Evolutionary conservation across 1,139 yeast species (phyloP).

Genomic region (Nakaseomyces glabratus): DNA sequence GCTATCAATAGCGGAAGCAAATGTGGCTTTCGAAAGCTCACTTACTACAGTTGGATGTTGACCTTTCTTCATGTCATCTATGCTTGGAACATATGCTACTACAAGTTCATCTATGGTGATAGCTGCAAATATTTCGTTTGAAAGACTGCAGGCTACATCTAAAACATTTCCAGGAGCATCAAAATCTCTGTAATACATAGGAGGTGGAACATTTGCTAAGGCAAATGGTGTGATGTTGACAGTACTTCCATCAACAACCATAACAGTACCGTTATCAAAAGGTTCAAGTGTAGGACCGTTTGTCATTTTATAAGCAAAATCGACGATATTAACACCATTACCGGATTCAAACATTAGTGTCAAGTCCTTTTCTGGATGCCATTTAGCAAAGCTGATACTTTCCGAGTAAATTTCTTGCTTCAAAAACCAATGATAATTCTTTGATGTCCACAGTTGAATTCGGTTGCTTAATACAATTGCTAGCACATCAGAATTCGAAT

Average conservation of each 20-base stretch:
- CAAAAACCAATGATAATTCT: constrained; percentile 92
- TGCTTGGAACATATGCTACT: constrained; percentile 36
- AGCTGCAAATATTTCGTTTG: constrained; percentile 54
- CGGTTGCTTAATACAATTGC: constrained; percentile 54
- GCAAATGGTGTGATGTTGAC: constrained; percentile 74
- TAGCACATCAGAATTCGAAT: constrained; percentile 68
- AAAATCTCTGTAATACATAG: constrained; percentile 66
- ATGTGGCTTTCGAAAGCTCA: constrained; percentile 32
- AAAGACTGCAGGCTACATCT: constrained; percentile 54
- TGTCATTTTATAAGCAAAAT: constrained; percentile 54
- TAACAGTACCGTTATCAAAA: constrained; percentile 64
- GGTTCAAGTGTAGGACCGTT: constrained; percentile 66
- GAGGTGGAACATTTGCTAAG: constrained; percentile 91
- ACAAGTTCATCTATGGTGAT: constrained; percentile 39
- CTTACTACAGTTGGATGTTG: constrained; percentile 41
- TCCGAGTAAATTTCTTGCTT: constrained; percentile 58
- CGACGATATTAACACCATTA: constrained; percentile 49
- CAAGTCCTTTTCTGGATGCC: constrained; percentile 87
- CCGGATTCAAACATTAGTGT: constrained; percentile 58
- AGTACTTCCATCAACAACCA: constrained; percentile 73
- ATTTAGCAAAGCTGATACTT: constrained; percentile 45
- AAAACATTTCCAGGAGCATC: constrained; percentile 45
- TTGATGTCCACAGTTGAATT: constrained; percentile 81
- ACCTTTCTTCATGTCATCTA: constrained; percentile 34
- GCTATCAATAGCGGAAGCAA: constrained; percentile 38